These are phyloP conservation scores for Mytilinidion resinicola DNA, from an alignment of 495 filamentous ascomycete species.

Conservation along the genomic window DNA sequence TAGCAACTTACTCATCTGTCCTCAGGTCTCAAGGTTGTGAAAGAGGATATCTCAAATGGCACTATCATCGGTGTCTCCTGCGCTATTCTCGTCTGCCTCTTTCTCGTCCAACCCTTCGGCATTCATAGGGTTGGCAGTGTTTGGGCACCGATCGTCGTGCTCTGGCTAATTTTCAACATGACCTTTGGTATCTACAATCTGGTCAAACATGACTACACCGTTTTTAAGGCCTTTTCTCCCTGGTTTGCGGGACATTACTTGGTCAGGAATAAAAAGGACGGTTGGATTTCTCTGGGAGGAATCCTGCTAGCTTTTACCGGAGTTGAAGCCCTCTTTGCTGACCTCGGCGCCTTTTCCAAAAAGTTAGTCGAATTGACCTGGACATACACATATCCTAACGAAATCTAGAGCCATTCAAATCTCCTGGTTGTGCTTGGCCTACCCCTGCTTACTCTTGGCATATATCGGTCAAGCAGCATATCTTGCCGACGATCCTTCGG, in stretches of 20 bases:
- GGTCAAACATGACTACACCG: constrained; percentile 48
- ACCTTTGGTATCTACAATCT: constrained; percentile 63
- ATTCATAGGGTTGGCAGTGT: constrained; percentile 53
- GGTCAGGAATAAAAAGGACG: constrained; percentile 49
- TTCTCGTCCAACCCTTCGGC: constrained; percentile 64
- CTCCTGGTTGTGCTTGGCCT: constrained; percentile 41
- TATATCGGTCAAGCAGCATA: constrained; percentile 69
- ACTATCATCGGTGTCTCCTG: constrained; percentile 62
- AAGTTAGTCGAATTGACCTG: constrained; percentile 17
- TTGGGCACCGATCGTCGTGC: constrained; percentile 67
- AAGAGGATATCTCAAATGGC: constrained; percentile 40
- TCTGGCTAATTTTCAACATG: constrained; percentile 65
- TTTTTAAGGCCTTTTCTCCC: constrained; percentile 65
- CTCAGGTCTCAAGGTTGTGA: constrained; percentile 48
- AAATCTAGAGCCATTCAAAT: constrained; percentile 1
- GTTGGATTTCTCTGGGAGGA: constrained; percentile 61
- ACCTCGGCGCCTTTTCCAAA: constrained; percentile 59
- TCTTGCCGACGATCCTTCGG: constrained; percentile 52
- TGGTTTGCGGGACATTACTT: constrained; percentile 57
- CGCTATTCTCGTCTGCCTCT: constrained; percentile 60
- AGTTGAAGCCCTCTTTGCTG: constrained; percentile 66
- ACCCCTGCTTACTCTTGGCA: constrained; percentile 59
- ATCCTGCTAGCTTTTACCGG: constrained; percentile 65
- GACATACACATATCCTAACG: constrained; percentile 6
- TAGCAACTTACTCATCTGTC: constrained; percentile 54